A percentile compares a stretch with the other conserved stretches of the same genome.
Conservation (phyloP, 2,329 filamentous ascomycete species). For the Laburnicola sp. region DNA sequence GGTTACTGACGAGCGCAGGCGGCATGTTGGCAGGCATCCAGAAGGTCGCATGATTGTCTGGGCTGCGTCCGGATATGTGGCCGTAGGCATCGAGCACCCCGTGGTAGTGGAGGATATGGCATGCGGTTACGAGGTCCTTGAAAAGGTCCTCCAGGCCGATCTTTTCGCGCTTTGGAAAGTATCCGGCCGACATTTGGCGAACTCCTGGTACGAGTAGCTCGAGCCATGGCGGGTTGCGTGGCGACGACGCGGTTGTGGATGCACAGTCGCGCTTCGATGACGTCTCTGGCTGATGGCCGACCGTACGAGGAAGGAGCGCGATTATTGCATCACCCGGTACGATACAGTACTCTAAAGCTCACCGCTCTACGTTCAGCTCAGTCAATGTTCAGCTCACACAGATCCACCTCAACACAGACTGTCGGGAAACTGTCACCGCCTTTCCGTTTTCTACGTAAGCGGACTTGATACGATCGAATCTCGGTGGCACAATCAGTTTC, state of each 20-base stretch:
- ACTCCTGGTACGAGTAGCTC: neutral
- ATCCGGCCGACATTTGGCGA: conserved; percentile 38
- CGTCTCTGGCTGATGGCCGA: neutral
- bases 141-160: conserved; percentile 44
- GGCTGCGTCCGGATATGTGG: conserved; percentile 58
- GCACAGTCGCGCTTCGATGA: neutral
- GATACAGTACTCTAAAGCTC: too few species aligned
- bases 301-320: too few species aligned
- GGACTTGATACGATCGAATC: too few species aligned
- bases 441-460: too few species aligned
- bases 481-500: too few species aligned
- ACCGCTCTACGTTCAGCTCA: too few species aligned
- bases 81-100: conserved; percentile 59
- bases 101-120: conserved; percentile 58
- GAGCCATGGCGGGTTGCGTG: neutral
- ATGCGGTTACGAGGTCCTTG: conserved; percentile 50
- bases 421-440: too few species aligned
- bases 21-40: conserved; percentile 51
- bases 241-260: neutral
- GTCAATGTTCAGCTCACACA: too few species aligned
- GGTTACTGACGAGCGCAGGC: conserved; percentile 48
- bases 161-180: conserved; percentile 46
- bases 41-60: conserved; percentile 51
- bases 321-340: too few species aligned
- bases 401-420: too few species aligned